A percentile compares a stretch with the other conserved stretches of the same genome.
Evolutionary conservation across 2,329 filamentous ascomycete species (phyloP).

Genomic region (Paecilomyces formosus): DNA sequence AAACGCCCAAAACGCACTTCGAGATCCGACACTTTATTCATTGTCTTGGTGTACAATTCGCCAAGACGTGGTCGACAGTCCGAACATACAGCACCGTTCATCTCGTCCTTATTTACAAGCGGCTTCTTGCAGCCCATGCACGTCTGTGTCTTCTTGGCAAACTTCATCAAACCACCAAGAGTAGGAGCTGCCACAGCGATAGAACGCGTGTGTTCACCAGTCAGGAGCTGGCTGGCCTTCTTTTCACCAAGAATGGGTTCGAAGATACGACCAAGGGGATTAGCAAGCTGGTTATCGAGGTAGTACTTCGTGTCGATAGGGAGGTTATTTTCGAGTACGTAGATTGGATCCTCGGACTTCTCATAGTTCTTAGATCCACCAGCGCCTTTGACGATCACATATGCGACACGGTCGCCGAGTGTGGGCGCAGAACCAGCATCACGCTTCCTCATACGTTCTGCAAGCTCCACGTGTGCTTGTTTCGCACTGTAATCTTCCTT

Average conservation of each 20-base stretch:
- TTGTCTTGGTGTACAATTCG: slow-evolving; percentile 86
- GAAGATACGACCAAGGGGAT: slow-evolving; percentile 90
- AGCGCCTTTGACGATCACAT: slow-evolving; percentile 92
- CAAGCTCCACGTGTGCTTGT: slow-evolving; percentile 93
- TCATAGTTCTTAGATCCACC: slow-evolving; percentile 92
- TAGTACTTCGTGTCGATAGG: slow-evolving; percentile 99
- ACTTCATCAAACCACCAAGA: slow-evolving; percentile 94
- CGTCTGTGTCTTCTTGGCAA: slow-evolving; percentile 93
- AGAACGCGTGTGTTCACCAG: slow-evolving; percentile 88
- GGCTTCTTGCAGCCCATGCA: slow-evolving; percentile 99
- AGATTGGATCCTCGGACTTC: slow-evolving; percentile 94
- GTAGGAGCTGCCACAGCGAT: slow-evolving; percentile 89
- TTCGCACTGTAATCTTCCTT: slow-evolving; percentile 86
- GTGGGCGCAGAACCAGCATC: slow-evolving; percentile 89
- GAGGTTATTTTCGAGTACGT: slow-evolving; percentile 92
- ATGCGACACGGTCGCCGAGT: slow-evolving; percentile 91
- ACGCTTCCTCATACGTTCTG: slow-evolving; percentile 92
- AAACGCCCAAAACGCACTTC: slow-evolving; percentile 87
- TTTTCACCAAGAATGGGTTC: slow-evolving; percentile 95
- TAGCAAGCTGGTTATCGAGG: slow-evolving; percentile 94
- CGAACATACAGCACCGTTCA: slow-evolving; percentile 75
- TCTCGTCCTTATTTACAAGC: slow-evolving; percentile 69
- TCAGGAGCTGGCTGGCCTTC: slow-evolving; percentile 76
- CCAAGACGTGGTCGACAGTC: slow-evolving; percentile 79
- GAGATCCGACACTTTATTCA: slow-evolving; percentile 81